Evolutionary conservation across 768 basidiomycete species (phyloP).

Genomic region (Gymnopilus dilepis): DNA sequence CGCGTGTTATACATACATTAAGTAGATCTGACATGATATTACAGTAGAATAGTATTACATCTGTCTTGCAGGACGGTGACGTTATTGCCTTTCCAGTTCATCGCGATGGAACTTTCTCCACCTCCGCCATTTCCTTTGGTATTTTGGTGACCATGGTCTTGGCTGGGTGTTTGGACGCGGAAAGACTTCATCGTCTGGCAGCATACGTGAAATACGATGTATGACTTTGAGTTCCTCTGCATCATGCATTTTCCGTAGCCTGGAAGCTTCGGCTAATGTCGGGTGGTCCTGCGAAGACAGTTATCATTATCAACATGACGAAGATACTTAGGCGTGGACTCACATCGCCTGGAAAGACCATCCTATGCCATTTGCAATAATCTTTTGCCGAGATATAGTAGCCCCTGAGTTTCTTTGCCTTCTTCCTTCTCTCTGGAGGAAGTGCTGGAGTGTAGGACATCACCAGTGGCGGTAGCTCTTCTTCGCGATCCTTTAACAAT

Average conservation of each 20-base stretch:
- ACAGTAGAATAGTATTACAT: neutral
- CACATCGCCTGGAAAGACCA: constrained; percentile 23
- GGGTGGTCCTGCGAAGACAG: constrained; percentile 19
- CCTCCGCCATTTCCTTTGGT: constrained; percentile 19
- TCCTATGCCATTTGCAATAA: constrained; percentile 28
- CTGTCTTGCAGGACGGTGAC: neutral
- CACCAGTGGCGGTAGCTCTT: constrained; percentile 23
- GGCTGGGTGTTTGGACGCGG: neutral
- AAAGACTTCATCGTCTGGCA: constrained; percentile 20
- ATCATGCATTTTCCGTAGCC: constrained; percentile 13
- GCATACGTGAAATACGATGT: constrained; percentile 21
- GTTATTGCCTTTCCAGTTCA: neutral
- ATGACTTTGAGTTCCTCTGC: constrained; percentile 19
- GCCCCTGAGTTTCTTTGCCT: neutral
- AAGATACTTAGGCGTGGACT: neutral
- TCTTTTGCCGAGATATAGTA: constrained; percentile 12
- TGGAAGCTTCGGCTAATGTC: constrained; percentile 15
- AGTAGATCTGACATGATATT: neutral
- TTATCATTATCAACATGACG: neutral
- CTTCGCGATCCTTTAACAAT: neutral
- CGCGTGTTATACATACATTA: neutral
- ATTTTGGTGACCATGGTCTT: constrained; percentile 15
- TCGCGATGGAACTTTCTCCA: constrained; percentile 12
- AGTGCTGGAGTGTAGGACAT: constrained; percentile 30
- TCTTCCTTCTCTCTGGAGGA: constrained; percentile 15